phyloP scores from a whole-genome alignment of 75 land plant genomes.

The Selaginella tamariscina region DNA sequence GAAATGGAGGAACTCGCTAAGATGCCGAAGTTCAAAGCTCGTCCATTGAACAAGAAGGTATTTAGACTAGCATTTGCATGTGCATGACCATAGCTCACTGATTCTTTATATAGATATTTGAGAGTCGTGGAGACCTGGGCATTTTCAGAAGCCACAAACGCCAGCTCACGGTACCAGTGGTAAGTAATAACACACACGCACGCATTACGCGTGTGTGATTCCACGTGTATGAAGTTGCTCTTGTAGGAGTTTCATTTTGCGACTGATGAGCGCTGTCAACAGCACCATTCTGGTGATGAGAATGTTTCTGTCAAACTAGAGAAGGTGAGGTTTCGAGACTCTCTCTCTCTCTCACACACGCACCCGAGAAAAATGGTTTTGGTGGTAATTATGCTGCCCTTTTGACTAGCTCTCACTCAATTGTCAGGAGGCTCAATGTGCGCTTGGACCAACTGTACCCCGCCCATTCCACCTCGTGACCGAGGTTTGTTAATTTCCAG shows the following conservation, averaged over 20 bases:
- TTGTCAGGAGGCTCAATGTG: constrained; percentile 32
- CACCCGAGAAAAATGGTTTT: background rate
- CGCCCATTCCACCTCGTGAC: constrained; percentile 83
- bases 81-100: background rate
- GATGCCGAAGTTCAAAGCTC: constrained; percentile 80
- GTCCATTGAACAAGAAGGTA: constrained; percentile 87
- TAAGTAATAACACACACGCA: no score
- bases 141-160: constrained; percentile 47
- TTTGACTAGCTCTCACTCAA: constrained; percentile 54
- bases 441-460: constrained; percentile 40
- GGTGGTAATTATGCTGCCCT: background rate
- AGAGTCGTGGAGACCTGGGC: constrained; percentile 78
- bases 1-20: constrained; percentile 84
- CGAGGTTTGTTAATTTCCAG: constrained; percentile 37
- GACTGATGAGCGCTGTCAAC: constrained; percentile 64
- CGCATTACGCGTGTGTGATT: no score
- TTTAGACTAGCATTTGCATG: background rate
- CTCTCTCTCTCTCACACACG: no score
- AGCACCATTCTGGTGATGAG: constrained; percentile 9
- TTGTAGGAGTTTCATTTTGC: constrained; percentile 79
- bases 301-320: background rate
- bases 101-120: constrained; percentile 68
- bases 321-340: no score
- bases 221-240: background rate
- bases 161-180: constrained; percentile 61